Percentiles rank a stretch among this genome's conserved stretches.
Conservation (phyloP, 345 rosid species). For the Kernera saxatilis region DNA sequence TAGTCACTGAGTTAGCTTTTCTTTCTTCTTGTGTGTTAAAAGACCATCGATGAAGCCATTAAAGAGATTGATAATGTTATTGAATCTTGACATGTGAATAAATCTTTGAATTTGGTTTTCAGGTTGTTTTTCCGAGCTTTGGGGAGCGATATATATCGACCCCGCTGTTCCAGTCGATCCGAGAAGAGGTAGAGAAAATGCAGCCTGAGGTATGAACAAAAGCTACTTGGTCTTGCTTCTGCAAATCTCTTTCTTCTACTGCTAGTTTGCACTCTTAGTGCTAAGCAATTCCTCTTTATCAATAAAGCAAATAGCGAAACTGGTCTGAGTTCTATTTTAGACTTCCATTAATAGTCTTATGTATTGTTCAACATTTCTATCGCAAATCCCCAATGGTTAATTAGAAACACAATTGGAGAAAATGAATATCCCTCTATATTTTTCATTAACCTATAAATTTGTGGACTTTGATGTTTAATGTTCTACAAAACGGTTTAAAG, state of each 20-base stretch:
- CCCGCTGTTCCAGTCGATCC: constrained; percentile 82
- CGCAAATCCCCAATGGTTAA: background rate
- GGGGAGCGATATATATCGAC: constrained; percentile 89
- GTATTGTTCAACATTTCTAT: constrained; percentile 1
- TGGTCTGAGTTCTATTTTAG: background rate
- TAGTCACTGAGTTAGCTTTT: background rate
- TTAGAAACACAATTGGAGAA: background rate
- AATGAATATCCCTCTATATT: background rate
- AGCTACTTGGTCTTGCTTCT: background rate
- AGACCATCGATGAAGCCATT: background rate
- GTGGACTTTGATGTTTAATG: background rate
- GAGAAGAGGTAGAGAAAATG: constrained; percentile 88
- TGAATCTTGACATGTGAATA: background rate
- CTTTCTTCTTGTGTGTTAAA: background rate
- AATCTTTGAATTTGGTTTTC: constrained; percentile 4
- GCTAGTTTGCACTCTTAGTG: background rate
- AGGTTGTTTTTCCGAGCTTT: constrained; percentile 96
- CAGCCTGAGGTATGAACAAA: constrained; percentile 52
- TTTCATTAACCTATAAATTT: background rate
- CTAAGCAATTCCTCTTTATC: background rate
- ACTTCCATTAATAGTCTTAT: background rate
- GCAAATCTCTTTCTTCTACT: background rate
- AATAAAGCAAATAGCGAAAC: constrained; percentile 1
- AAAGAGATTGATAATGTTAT: background rate
- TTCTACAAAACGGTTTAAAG: background rate